These are phyloP conservation scores for Aspergillus sp. DNA, from an alignment of 2,329 filamentous ascomycete species.

Conservation along the genomic window DNA sequence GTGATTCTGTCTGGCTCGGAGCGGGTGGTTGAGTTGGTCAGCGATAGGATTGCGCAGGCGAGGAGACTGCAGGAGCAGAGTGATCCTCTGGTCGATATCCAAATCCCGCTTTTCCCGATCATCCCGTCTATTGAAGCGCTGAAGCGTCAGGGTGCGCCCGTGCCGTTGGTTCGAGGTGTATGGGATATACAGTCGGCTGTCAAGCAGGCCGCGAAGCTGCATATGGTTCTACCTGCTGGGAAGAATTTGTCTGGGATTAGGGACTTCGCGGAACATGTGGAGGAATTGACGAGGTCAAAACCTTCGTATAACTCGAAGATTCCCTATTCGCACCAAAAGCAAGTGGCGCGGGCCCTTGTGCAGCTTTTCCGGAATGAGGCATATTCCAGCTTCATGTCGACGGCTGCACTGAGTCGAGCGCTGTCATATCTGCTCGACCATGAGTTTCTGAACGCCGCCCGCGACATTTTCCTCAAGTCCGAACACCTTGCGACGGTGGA, in stretches of 20 bases:
- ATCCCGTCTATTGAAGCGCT: conserved; percentile 31
- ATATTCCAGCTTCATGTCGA: conserved; percentile 37
- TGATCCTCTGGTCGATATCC: conserved; percentile 34
- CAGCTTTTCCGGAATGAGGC: conserved; percentile 36
- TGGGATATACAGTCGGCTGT: conserved; percentile 26
- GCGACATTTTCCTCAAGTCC: conserved; percentile 37
- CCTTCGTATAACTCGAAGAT: conserved; percentile 16
- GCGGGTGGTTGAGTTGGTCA: conserved; percentile 35
- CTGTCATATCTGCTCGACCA: conserved; percentile 41
- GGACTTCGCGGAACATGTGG: conserved; percentile 43
- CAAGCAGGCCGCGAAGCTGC: conserved; percentile 11
- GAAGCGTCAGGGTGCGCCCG: conserved; percentile 21
- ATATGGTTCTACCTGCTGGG: conserved; percentile 16
- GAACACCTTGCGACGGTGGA: conserved; percentile 41
- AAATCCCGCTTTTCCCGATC: conserved; percentile 33
- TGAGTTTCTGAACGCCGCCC: conserved; percentile 34
- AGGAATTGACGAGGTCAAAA: conserved; percentile 36
- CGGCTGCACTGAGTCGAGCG: conserved; percentile 45
- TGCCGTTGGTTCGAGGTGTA: conserved; percentile 35
- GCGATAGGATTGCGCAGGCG: conserved; percentile 28
- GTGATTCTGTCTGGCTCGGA: conserved; percentile 39
- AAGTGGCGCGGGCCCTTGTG: conserved; percentile 29
- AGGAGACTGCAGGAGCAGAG: conserved; percentile 27
- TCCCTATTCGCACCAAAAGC: conserved; percentile 14
- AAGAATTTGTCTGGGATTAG: conserved; percentile 28